Evolutionary conservation across 208 protist species (phyloP), one percentile per base, ranked within the genome.

Genomic region (Trypanosoma theileri): DNA sequence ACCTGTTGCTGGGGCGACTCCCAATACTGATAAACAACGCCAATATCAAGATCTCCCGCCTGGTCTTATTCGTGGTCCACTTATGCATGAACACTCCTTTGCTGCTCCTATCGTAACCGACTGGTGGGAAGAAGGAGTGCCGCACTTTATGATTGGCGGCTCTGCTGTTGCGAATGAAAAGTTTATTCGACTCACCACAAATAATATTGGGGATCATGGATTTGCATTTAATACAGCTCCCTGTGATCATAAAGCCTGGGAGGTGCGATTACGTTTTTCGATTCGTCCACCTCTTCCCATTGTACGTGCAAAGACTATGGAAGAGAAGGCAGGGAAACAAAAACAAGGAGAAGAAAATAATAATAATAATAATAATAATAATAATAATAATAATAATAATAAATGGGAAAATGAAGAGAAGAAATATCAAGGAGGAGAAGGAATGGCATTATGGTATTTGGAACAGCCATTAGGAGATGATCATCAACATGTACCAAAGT

Each of bases 91-190:
- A 64, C 90, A 95, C 80, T 88, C 80, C 63, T 82, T 95, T 55
- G 68, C 78, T 14, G 69, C 75, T 21, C 90, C 90, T 4, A 81
- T 92, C 7, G 85, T 95, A 7, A 78, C 73, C 28, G 90, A 95
- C 58, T 95, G 90, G 90, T 95, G 90, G 90, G 80, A 92, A 56
- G 90, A 92, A 60, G 90, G 90, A 4, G 81, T 95, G 0, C 87
- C 90, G 10, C 85, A 95, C 63, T 95, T 82, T 73, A 90, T 93
- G 82, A 85, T 95, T 63, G 87, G 90, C 17, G 90, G 87, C 9
- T 84, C 81, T 17, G 79, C 90, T 42, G 79, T 93, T 14, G 85
- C 86, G 0, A 93, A 84, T 45, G 86, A 90, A 58, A 80, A 86
- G n/a, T 92, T 91, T 54, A 57, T 95, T 61, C 82, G 90, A 6